These are phyloP conservation scores for Ascoidea tarda DNA, from an alignment of 805 yeast genomes.

Conservation along the genomic window DNA sequence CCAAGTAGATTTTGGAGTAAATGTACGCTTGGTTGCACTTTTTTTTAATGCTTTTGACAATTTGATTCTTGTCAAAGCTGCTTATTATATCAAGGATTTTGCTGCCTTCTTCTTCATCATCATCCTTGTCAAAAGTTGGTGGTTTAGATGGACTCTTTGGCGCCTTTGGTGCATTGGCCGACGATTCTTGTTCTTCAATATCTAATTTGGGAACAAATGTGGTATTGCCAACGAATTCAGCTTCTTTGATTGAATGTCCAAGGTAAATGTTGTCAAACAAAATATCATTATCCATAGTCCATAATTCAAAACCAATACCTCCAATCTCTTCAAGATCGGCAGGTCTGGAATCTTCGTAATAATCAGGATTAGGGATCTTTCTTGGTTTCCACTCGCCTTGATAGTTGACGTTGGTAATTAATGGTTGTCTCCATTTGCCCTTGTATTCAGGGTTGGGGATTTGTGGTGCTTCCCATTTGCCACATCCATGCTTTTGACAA, in stretches of 20 bases:
- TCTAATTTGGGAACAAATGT: slow-evolving; percentile 47
- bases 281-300: slow-evolving; percentile 72
- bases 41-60: no score
- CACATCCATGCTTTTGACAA: slow-evolving; percentile 65
- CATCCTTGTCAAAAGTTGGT: slow-evolving; percentile 3
- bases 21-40: no score
- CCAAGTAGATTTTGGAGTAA: slow-evolving; percentile 8
- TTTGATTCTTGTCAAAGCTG: background rate
- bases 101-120: slow-evolving; percentile 10
- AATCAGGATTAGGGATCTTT: slow-evolving; percentile 54
- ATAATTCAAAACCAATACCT: slow-evolving; percentile 76
- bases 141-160: slow-evolving; percentile 29
- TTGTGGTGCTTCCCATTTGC: slow-evolving; percentile 59
- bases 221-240: slow-evolving; percentile 67
- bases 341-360: slow-evolving; percentile 42
- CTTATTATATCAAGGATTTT: no score
- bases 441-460: slow-evolving; percentile 55
- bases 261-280: slow-evolving; percentile 74
- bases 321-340: slow-evolving; percentile 54
- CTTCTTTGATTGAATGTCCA: slow-evolving; percentile 76
- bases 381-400: slow-evolving; percentile 70
- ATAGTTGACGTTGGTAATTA: slow-evolving; percentile 59
- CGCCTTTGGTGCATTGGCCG: slow-evolving; percentile 26
- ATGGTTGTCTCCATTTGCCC: slow-evolving; percentile 70
- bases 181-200: slow-evolving; percentile 32